phyloP scores from a whole-genome alignment of 345 rosid species.

The Euphorbia pulcherrima region DNA sequence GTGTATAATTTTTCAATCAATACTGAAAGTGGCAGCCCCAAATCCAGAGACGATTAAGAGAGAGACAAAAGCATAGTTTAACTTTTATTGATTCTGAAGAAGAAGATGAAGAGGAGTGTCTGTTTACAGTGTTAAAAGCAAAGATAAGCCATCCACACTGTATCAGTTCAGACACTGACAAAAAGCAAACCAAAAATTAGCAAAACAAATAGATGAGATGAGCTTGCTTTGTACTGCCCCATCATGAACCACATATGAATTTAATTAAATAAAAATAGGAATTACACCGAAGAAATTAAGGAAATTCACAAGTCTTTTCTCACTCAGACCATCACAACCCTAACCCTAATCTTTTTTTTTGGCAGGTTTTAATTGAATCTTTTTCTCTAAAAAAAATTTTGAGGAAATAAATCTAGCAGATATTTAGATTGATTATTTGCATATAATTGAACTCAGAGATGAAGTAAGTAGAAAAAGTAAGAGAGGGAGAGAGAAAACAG shows the following conservation, averaged over 20 bases:
- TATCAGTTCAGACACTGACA: slow-evolving; percentile 23
- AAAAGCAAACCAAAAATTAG: slow-evolving; percentile 36
- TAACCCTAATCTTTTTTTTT: slow-evolving; percentile 27
- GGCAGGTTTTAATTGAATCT: slow-evolving; percentile 7
- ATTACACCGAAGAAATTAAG: slow-evolving; percentile 37
- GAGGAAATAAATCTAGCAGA: background rate
- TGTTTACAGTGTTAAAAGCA: background rate
- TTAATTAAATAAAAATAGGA: slow-evolving; percentile 14
- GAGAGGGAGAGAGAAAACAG: slow-evolving; percentile 15
- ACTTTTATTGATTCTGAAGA: background rate
- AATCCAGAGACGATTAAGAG: slow-evolving; percentile 28
- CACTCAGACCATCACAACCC: slow-evolving; percentile 18
- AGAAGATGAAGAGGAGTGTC: background rate
- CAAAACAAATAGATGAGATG: slow-evolving; percentile 23
- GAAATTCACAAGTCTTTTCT: slow-evolving; percentile 25
- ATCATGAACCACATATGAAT: slow-evolving; percentile 21
- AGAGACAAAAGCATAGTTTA: slow-evolving; percentile 12
- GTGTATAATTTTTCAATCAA: background rate
- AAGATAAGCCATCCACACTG: background rate
- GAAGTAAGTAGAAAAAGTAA: background rate
- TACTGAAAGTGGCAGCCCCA: slow-evolving; percentile 27
- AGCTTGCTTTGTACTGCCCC: slow-evolving; percentile 28
- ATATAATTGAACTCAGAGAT: background rate
- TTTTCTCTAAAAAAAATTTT: background rate
- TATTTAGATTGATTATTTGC: background rate